These are phyloP conservation scores for Trichoderma breve DNA, from an alignment of 2,329 filamentous ascomycete species.

Conservation along the genomic window DNA sequence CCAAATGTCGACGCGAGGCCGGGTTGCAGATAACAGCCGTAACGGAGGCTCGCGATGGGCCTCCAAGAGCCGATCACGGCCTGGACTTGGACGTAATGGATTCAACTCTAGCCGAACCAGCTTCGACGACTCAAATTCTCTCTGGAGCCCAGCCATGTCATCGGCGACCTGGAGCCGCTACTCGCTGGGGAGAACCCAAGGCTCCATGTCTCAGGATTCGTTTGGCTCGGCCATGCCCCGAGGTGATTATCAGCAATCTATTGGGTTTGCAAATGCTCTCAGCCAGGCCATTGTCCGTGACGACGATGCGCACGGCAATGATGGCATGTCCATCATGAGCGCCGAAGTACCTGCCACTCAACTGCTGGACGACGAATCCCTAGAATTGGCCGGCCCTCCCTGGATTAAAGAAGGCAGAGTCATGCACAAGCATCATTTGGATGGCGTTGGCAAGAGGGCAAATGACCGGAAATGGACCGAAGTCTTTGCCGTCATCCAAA, in stretches of 20 bases:
- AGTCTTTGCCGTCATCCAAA: conserved; percentile 93
- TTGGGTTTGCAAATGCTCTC: conserved; percentile 94
- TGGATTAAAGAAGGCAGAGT: conserved; percentile 98
- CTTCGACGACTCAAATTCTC: conserved; percentile 82
- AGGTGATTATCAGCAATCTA: conserved; percentile 89
- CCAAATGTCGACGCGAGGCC: conserved; percentile 66
- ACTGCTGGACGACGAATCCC: conserved; percentile 84
- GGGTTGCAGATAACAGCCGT: conserved; percentile 59
- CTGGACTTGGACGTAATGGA: conserved; percentile 69
- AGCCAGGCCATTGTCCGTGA: conserved; percentile 96
- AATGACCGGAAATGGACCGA: conserved; percentile 95
- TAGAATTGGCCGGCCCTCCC: conserved; percentile 89
- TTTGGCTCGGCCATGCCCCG: conserved; percentile 73
- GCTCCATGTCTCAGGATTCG: conserved; percentile 89
- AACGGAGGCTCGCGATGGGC: conserved; percentile 67
- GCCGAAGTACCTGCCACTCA: conserved; percentile 57
- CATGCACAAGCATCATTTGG: conserved; percentile 94
- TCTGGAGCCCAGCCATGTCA: conserved; percentile 81
- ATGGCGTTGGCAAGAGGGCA: conserved; percentile 84
- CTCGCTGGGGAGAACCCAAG: conserved; percentile 85
- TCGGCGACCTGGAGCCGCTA: conserved; percentile 97
- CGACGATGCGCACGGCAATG: conserved; percentile 60
- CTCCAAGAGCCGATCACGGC: conserved; percentile 81
- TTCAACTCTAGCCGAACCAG: conserved; percentile 91
- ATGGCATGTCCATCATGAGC: conserved; percentile 52